Evolutionary conservation across 2,329 filamentous ascomycete species (phyloP), one percentile per base, ranked within the genome.

Genomic region (Stachybotrys chartarum): DNA sequence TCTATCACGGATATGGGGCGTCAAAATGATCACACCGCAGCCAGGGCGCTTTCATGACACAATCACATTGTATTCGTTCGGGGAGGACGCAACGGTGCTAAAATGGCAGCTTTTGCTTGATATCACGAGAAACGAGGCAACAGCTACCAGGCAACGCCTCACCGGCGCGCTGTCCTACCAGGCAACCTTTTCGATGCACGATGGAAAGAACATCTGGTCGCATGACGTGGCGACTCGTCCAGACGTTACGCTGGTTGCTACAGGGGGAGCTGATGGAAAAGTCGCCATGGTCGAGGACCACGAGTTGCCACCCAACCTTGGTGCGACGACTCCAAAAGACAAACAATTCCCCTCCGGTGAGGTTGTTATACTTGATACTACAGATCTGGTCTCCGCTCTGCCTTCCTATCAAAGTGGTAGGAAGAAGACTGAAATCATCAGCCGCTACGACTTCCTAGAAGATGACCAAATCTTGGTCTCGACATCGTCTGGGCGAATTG

Each of bases 131-230:
- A 42, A 42, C 35, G 35, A 14, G 10, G 10, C 35, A 42, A 18
- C 52, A 1, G 53, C 48, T 16, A 49, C 35, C n/a, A 16, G 8
- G n/a, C 31, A 32, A 39, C 24, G 18, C 55, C 7, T 59, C 52
- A 52, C 50, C 2, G 62, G 60, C 0, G 70, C 61, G 6, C 67
- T 91, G 48, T 69, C 70, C 12, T 80, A 88, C 52, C 66, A 78
- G 2, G 74, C 78, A 2, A 83, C 79, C 7, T 80, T 83, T 52
- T 77, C 81, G 3, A 81, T 84, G 57, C 92, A 97, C 66, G 79
- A 77, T 39, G 94, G 94, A 7, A 99, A 97, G 70, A 91, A 97
- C 66, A 85, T 97, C 7, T 97, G 93, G 92, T 86, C 91, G 0
- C 78, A 85, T 44, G 83, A 82, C 12, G 57, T 79, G 7, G 61